Evolutionary conservation across 805 yeast species (phyloP), one percentile per base, ranked within the genome.

Genomic region (Saccharomycopsis fodiens): DNA sequence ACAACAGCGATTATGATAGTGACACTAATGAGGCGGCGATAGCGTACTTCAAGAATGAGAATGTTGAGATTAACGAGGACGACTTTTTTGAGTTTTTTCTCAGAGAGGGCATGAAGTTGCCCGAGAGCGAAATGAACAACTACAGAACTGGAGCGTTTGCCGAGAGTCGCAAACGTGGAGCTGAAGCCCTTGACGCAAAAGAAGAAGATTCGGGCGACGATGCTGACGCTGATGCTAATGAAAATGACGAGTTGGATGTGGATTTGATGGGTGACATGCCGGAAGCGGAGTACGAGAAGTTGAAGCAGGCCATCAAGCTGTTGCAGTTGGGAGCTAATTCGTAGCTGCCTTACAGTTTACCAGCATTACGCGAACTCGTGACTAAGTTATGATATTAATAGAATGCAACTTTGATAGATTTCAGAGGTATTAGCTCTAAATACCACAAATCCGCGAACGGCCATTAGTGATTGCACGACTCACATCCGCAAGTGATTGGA

Each of bases 1-100:
- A 43, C 19, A 54, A 47, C 8, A 49, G 55, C 7, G 55, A 51
- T 7, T 56, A 57, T 7, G 55, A 50, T 12, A 46, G 49, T 21
- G 56, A 54, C 8, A 55, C 48, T 7, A 60, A 62, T 31, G 54
- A 54, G 10, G 56, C 54, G 29, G 64, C 60, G 0, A 43, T 52
- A 27, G 51, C 57, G 17, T 63, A 61, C 32, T 57, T 68, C 35
- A 46, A 56, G n/a, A 37, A 55, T 1, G 67, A 66, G 42, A 62
- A 63, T 8, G 57, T 68, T 15, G 73, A 66, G 44, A 74, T 79
- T 6, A 78, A 76, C 54, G 85, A 79, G 53, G 86, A 80, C 56
- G 86, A 81, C 54, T 81, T 81, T 55, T 76, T 80, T 53, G 87
- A 81, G 56, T 79, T 68, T 54, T 77, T 78, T 56, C 62, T 76